Base-by-base conservation (phyloP, 2,329 filamentous ascomycete genomes). In the Colletotrichum sansevieriae region DNA sequence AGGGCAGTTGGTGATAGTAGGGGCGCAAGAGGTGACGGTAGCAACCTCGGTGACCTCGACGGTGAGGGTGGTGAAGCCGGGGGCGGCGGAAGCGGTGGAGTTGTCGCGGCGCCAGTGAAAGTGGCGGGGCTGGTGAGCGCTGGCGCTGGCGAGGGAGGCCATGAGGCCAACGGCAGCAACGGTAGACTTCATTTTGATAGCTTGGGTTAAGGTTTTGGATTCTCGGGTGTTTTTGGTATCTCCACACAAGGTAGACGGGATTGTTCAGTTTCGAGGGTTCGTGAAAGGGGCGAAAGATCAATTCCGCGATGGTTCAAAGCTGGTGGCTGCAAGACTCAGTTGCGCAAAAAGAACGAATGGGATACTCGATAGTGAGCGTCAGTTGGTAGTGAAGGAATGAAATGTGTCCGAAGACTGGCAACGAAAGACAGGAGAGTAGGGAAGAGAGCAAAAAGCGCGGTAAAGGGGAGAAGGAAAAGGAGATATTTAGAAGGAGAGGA, bases 1-100 rank as follows among this genome's bases (percentile, higher is more conserved):
- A 63, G 81, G 81, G 79, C 87, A 90, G 87, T 88, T 80, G 78
- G 86, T 87, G 75, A 88, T 83, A 65, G 83, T 85, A 64, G 87
- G 80, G 71, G 81, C 85, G 76, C 87, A 89, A 66, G 85, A 87
- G 74, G 83, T 88, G 78, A 89, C 81, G 77, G 87, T 89, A 70
- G 85, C 80, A 72, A 87, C 78, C 76, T 86, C 79, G 67, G 86
- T 88, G 76, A 83, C 79, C 81, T 84, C 82, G 79, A 88, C 81
- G 72, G 85, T 82, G 68, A 82, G 71, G 43, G 82, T 83, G 61
- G 81, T 83, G 72, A 76, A 67, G 63, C 72, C 73, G 64, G 67
- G 63, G 39, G 46, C 52, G 20, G 49, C 63, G 18, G 68, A 44
- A 35, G 65, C 65, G 66, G 71, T 60, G 57, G 70, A 57, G 65